Evolutionary conservation across 108 stramenopile species (phyloP).

Genomic region (Skeletonema potamos): DNA sequence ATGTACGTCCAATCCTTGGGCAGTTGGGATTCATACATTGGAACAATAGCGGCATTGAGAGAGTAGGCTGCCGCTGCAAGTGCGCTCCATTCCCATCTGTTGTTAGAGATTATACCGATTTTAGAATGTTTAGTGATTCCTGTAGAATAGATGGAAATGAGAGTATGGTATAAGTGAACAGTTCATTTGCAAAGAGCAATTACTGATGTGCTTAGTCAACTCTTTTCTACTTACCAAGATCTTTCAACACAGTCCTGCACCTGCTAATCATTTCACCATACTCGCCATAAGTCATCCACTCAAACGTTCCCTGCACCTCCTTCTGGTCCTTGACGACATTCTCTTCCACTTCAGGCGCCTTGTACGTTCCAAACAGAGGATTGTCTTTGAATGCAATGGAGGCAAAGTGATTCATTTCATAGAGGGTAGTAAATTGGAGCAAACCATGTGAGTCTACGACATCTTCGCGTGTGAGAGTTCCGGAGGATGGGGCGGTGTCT

Average conservation of each 20-base stretch:
- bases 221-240: conserved; percentile 64
- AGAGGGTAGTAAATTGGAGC: conserved; percentile 67
- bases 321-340: conserved; percentile 41
- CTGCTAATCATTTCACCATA: conserved; percentile 61
- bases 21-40: conserved; percentile 93
- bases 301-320: conserved; percentile 43
- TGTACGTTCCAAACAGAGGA: conserved; percentile 75
- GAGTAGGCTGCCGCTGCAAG: conserved; percentile 87
- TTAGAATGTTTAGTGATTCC: conserved; percentile 68
- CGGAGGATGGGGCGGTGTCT: background rate
- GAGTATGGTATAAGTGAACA: background rate
- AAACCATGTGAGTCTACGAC: conserved; percentile 63
- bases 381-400: conserved; percentile 66
- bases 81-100: conserved; percentile 94
- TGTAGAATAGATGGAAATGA: conserved; percentile 12
- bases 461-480: conserved; percentile 49
- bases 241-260: conserved; percentile 73
- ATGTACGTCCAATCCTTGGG: conserved; percentile 95
- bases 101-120: conserved; percentile 92
- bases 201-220: too few species aligned
- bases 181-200: conserved; percentile 1
- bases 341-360: conserved; percentile 15
- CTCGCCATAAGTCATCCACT: conserved; percentile 79
- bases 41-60: conserved; percentile 90
- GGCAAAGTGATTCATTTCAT: conserved; percentile 71